Percentiles rank a stretch among this genome's conserved stretches.
Evolutionary conservation across 2,329 filamentous ascomycete species (phyloP).

Genomic region (Ophiosphaerella narmari): DNA sequence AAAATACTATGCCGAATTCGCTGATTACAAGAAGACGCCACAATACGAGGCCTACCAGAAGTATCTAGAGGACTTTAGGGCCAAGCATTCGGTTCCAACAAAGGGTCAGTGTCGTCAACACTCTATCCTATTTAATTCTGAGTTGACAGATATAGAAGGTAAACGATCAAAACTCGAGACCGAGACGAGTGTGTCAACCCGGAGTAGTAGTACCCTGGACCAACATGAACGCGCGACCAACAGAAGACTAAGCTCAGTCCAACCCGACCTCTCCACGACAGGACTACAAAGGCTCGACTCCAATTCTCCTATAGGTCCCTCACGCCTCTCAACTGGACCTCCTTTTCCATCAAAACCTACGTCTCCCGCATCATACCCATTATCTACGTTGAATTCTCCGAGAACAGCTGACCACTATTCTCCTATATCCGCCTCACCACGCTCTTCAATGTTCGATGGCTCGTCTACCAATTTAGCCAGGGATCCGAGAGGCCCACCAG

Average conservation of each 20-base stretch:
- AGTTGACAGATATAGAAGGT: conserved; percentile 41
- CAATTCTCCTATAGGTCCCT: conserved; percentile 32
- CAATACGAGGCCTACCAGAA: conserved; percentile 70
- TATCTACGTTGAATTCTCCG: conserved; percentile 42
- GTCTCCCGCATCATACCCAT: conserved; percentile 37
- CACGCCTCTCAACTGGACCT: conserved; percentile 31
- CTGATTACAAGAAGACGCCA: conserved; percentile 76
- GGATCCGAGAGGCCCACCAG: conserved; percentile 25
- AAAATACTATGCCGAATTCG: conserved; percentile 72
- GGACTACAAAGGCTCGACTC: conserved; percentile 29
- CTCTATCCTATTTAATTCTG: conserved; percentile 3
- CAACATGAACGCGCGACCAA: conserved; percentile 29
- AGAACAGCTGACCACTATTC: conserved; percentile 40
- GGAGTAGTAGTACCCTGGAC: conserved; percentile 38
- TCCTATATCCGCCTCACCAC: conserved; percentile 41
- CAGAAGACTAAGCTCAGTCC: conserved; percentile 35
- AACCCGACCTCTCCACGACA: conserved; percentile 21
- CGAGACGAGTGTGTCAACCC: conserved; percentile 40
- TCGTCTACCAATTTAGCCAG: conserved; percentile 20
- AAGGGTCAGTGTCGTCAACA: conserved; percentile 35
- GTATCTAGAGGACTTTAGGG: conserved; percentile 79
- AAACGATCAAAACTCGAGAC: conserved; percentile 52
- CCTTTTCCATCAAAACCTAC: conserved; percentile 37
- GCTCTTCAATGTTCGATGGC: conserved; percentile 32
- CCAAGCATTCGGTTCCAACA: conserved; percentile 60